phyloP scores from a whole-genome alignment of 2,329 filamentous ascomycete species.

The Diaporthe sp. region DNA sequence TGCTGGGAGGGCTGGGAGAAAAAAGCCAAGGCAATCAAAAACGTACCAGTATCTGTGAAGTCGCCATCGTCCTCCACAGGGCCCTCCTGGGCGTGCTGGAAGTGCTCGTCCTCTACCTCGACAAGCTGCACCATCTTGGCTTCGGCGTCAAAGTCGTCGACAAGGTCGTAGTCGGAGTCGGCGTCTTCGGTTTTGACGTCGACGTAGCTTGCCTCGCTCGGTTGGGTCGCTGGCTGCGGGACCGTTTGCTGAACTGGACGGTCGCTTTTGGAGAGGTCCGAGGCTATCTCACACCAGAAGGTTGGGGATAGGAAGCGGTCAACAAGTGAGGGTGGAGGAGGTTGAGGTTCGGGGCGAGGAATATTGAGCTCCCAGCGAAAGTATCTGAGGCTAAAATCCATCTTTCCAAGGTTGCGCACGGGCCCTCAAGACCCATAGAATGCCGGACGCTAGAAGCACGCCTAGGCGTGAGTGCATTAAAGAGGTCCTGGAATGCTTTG shows the following conservation, averaged over 20 bases:
- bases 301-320: not conserved
- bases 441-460: not conserved
- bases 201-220: slow-evolving; percentile 13
- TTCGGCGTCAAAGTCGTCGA: slow-evolving; percentile 34
- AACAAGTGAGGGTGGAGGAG: not conserved
- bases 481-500: not conserved
- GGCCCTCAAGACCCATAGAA: not conserved
- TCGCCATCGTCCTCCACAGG: slow-evolving; percentile 86
- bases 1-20: not conserved
- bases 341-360: not conserved
- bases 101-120: slow-evolving; percentile 97
- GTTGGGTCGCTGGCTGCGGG: not conserved
- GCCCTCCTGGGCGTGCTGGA: slow-evolving; percentile 77
- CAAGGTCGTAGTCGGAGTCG: slow-evolving; percentile 14
- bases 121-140: slow-evolving; percentile 92
- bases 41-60: slow-evolving; percentile 90
- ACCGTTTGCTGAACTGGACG: not conserved
- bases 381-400: slow-evolving; percentile 12
- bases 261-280: not conserved
- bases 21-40: slow-evolving; percentile 47
- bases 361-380: not conserved
- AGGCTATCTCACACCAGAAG: not conserved
- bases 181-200: slow-evolving; percentile 28
- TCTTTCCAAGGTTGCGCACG: not conserved
- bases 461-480: not conserved